Evolutionary conservation across 495 filamentous ascomycete species (phyloP), one percentile per base, ranked within the genome.

Genomic region (Penicillium pulvis): DNA sequence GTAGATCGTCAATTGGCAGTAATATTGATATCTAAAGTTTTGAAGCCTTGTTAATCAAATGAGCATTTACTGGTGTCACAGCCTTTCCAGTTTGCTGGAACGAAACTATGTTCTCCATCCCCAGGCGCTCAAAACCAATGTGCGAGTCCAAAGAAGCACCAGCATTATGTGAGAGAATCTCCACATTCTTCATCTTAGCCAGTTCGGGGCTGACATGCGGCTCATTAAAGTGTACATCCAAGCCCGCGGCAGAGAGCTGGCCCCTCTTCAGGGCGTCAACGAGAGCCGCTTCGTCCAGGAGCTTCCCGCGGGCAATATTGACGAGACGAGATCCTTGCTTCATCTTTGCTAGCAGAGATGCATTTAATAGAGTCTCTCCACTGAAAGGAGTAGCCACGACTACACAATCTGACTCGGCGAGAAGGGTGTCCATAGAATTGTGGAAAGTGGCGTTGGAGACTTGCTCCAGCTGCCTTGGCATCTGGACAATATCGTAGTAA

Each of bases 101-200:
- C 1, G 76, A 79, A 62, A 86, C 70, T 31, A 91, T 83, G 72
- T 91, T 91, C 70, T 85, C 76, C 85, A 91, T 90, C 26, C 81
- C 84, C 66, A 91, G 61, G 65, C 82, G 78, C 76, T 93, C 89
- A 66, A 91, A 91, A 6, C 86, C 87, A 47, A 83, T 74, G 62
- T 89, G 85, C 52, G 85, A 87, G 71, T 91, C 87, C 35, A 91
- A 70, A 19, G 85, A 86, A 4, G 85, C 87, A 10, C 89, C 88
- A 8, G 88, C 90, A 66, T 89, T 90, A 68, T 91, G 88, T 19
- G 81, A 79, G 51, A 87, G 81, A 60, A 90, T 68, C 72, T 87
- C 83, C 1, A 87, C 88, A 54, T 76, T 77, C 53, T 62, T 60
- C 74, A 86, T 79, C 35, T 61, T 60, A 42, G 75, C 72, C 56